These are phyloP conservation scores for Neofusicoccum laricinum DNA, from an alignment of 2,329 filamentous ascomycete species.

Conservation along the genomic window DNA sequence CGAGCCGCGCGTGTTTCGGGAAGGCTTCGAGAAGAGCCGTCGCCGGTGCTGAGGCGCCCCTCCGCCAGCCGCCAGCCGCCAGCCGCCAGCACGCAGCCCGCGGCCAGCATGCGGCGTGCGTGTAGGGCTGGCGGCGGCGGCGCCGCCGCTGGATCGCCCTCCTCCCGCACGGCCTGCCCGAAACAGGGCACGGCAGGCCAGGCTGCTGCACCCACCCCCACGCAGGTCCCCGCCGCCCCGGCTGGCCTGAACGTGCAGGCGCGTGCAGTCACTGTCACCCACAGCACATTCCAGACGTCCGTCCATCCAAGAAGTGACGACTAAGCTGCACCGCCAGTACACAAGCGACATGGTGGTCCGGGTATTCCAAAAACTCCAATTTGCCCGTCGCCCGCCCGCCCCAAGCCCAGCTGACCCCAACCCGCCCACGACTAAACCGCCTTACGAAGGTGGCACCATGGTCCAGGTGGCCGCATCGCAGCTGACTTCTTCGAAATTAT, in stretches of 20 bases:
- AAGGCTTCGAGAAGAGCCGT: slow-evolving; percentile 10
- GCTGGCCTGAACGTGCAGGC: neutral
- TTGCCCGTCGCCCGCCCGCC: neutral
- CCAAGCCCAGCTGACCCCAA: neutral
- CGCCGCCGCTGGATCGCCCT: neutral
- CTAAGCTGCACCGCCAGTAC: neutral
- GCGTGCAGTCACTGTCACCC: neutral
- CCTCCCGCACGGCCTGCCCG: slow-evolving; percentile 1
- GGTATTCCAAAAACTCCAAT: slow-evolving; percentile 21
- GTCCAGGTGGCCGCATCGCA: slow-evolving; percentile 63
- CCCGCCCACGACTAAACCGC: neutral
- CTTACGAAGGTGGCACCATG: slow-evolving; percentile 47
- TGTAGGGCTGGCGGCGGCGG: neutral
- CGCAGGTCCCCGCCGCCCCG: neutral
- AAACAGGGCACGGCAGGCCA: neutral
- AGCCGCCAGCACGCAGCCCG: neutral
- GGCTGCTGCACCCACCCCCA: neutral
- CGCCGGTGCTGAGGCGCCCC: neutral
- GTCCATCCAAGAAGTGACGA: neutral
- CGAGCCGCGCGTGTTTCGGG: neutral
- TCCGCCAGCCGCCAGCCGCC: neutral
- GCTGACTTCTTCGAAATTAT: slow-evolving; percentile 79
- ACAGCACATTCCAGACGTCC: neutral
- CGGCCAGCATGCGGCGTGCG: neutral
- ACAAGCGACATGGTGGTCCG: slow-evolving; percentile 9